Evolutionary conservation across 306 rosid species (phyloP).

Genomic region (Sechiopsis laciniata): DNA sequence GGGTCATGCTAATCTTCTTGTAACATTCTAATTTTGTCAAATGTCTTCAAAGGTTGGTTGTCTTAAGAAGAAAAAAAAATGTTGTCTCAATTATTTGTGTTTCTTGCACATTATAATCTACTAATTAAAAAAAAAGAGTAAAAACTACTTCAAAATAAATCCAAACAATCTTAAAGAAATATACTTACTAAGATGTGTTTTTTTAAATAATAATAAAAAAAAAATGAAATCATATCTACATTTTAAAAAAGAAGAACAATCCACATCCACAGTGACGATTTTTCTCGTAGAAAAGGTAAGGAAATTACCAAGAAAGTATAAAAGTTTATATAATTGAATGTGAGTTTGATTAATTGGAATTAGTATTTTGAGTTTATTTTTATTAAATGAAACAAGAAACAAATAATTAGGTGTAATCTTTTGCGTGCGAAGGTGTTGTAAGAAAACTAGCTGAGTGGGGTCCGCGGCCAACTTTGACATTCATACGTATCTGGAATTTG

Average conservation of each 20-base stretch:
- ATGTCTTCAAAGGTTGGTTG: too few relatives aligned
- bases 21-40: too few relatives aligned
- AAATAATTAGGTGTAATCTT: neutral
- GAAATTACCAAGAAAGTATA: neutral
- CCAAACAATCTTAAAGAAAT: too few relatives aligned
- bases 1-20: too few relatives aligned
- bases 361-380: neutral
- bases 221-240: neutral
- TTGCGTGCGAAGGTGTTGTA: conserved; percentile 16
- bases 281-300: neutral
- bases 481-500: neutral
- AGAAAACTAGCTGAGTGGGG: conserved; percentile 15
- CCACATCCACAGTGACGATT: neutral
- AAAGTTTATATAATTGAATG: neutral
- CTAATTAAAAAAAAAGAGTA: too few relatives aligned
- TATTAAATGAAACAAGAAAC: neutral
- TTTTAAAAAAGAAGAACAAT: neutral
- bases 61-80: too few relatives aligned
- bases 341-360: neutral
- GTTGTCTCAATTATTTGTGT: neutral
- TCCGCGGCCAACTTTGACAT: conserved; percentile 6
- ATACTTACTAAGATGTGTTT: too few relatives aligned
- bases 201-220: too few relatives aligned
- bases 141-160: too few relatives aligned
- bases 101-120: neutral